Evolutionary conservation across 352 stramenopile genomes (phyloP), one percentile per base, ranked within the genome.

Genomic region (Lagenidium giganteum): DNA sequence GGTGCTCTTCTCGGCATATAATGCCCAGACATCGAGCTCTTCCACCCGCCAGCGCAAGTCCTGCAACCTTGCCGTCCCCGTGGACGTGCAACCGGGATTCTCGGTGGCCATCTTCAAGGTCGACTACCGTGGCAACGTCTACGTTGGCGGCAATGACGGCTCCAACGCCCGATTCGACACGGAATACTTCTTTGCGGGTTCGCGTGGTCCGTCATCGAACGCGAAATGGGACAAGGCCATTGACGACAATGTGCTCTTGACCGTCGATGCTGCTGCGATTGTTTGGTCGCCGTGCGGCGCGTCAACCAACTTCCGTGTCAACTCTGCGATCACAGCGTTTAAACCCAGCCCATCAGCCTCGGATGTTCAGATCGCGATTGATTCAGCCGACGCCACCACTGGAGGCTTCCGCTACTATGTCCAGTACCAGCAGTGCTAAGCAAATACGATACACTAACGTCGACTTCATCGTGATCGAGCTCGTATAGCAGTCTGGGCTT

Each of bases 311-410:
- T 75, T 79, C 46, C 64, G 67, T 25, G 57, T 79, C n/a, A 79
- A 75, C 50, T 68, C 44, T 31, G 67, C 61, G 7, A 57, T 75
- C 36, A 75, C 64, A 11, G 64, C 61, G 6, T 51, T 48, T 30
- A 79, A 79, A 43, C 39, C 45, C n/a, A 7, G 29, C 30, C 11
- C 51, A 8, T 44, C 28, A 4, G 58, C 52, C 30, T 51, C 70
- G 17, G 53, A 75, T 11, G 68, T 70, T 17, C 63, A 79, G 42
- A 56, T 79, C 27, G 64, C 54, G 14, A 61, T 79, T 35, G 67
- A 79, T 54, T 79, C 67, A 42, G 61, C 70, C 33, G 67, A 78
- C 47, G 63, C 57, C 57, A 75, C 61, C 9, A 61, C 75, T n/a
- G 42, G 46, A 20, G 64, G 67, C 21, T 75, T 79, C 46, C 67